A percentile compares a stretch with the other conserved stretches of the same genome.
phyloP scores from a whole-genome alignment of 208 protist genomes.

The Acanthamoeba lenticulata region DNA sequence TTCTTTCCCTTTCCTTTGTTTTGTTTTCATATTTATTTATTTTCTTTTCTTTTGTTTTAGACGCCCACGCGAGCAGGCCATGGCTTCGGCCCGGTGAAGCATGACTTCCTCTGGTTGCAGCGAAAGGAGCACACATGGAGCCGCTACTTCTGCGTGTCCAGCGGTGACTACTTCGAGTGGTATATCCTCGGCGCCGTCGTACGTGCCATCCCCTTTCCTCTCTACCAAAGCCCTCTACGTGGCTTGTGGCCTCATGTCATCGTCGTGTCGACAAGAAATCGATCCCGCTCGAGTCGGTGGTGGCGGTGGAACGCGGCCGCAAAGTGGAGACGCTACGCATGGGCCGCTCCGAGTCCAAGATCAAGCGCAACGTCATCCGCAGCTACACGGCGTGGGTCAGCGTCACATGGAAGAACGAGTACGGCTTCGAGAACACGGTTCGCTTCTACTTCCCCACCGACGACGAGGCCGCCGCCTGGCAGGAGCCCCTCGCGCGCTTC shows the following conservation, averaged over 20 bases:
- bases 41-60: neutral
- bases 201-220: too few relatives aligned
- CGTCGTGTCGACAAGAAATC: neutral
- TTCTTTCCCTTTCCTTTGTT: too few relatives aligned
- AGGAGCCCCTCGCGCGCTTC: neutral
- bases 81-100: neutral
- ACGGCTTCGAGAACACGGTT: conserved; percentile 15
- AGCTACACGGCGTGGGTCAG: neutral
- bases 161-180: conserved; percentile 38
- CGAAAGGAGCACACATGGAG: conserved; percentile 40
- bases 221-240: neutral
- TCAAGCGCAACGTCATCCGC: conserved; percentile 1
- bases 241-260: neutral
- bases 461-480: neutral
- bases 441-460: conserved; percentile 28
- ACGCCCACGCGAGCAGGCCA: neutral
- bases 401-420: conserved; percentile 44
- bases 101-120: conserved; percentile 46
- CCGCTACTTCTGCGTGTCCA: conserved; percentile 52
- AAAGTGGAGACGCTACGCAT: conserved; percentile 43
- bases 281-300: conserved; percentile 10
- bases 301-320: neutral
- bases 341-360: conserved; percentile 17
- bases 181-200: conserved; percentile 22
- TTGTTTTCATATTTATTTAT: neutral